These are phyloP conservation scores for Gastrolobium bilobum DNA, from an alignment of 306 rosid species.

Conservation along the genomic window DNA sequence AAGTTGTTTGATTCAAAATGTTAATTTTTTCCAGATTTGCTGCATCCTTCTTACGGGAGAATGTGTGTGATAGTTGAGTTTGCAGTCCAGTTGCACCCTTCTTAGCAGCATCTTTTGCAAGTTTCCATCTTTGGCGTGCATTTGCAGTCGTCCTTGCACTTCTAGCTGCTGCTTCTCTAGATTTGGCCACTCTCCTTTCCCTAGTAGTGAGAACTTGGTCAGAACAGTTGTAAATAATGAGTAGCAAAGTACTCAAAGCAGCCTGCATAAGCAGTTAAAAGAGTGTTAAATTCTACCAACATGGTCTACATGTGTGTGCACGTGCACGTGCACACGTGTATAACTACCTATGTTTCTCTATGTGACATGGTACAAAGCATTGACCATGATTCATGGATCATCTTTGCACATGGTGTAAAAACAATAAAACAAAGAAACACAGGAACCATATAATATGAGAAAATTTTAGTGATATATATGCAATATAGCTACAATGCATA, in stretches of 20 bases:
- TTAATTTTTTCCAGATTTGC: conserved; percentile 56
- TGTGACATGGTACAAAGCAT: conserved; percentile 27
- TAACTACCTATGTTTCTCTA: neutral
- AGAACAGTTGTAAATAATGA: conserved; percentile 94
- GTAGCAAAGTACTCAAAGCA: conserved; percentile 87
- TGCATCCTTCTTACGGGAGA: conserved; percentile 64
- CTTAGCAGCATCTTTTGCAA: conserved; percentile 85
- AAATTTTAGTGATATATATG: neutral
- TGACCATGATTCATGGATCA: conserved; percentile 22
- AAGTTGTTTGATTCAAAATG: conserved; percentile 60
- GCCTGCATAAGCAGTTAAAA: conserved; percentile 82
- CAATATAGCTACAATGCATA: neutral
- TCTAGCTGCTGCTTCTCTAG: conserved; percentile 93
- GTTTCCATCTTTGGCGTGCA: conserved; percentile 85
- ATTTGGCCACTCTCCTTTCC: conserved; percentile 84
- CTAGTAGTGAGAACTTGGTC: conserved; percentile 93
- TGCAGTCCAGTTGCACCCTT: conserved; percentile 84
- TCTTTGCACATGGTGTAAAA: conserved; percentile 26
- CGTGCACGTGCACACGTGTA: neutral
- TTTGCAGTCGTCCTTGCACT: conserved; percentile 78
- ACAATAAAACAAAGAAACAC: conserved; percentile 12
- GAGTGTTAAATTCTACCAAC: conserved; percentile 53
- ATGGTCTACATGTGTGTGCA: neutral
- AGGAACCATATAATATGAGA: conserved; percentile 18
- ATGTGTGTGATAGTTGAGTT: conserved; percentile 79